Evolutionary conservation across 805 yeast genomes (phyloP), one percentile per base, ranked within the genome.

Genomic region (Yarrowia sp.): DNA sequence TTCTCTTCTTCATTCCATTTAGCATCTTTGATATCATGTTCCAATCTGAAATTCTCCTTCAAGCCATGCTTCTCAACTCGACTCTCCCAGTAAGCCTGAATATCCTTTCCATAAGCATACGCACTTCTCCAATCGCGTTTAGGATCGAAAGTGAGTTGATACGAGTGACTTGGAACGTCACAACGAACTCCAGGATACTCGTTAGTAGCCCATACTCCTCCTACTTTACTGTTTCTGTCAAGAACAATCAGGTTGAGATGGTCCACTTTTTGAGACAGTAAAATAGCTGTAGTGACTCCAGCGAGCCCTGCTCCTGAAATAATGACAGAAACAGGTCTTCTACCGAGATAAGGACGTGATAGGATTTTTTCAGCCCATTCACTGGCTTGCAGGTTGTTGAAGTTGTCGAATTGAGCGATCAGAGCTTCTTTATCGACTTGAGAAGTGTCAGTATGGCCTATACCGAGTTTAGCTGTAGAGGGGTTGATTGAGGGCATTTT

Each of bases 261-360:
- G 44, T 65, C 67, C 10, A 71, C 65, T 47, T 69, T 69, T 14
- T 65, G 41, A 7, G 70, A 71, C 32, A 72, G 58, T 3, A 69
- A 61, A 28, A 66, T 65, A 3, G 69, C 73, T 4, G 71, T 64
- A 14, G 69, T 53, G 41, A 72, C 70, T 14, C 75, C 75, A 9
- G 73, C 65, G 13, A 69, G 45, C 13, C 75, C 75, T 1, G 75
- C 75, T n/a, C 75, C 75, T 18, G 73, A 67, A n/a, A 68, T 61
- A 28, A 66, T 68, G 33, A 71, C 70, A 18, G 64, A 62, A 35
- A 69, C 50, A 1, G 69, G 62, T 13, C 61, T 41, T 55, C 61
- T 8, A 4, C 61, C 61, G 14, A 55, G 47, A 39, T 55, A 55
- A 1, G 44, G 47, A 0, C 61, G 38, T 3, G 15, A n/a, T 15